Evolutionary conservation across 208 protist species (phyloP).

Genomic region (Leishmania gerbilli): DNA sequence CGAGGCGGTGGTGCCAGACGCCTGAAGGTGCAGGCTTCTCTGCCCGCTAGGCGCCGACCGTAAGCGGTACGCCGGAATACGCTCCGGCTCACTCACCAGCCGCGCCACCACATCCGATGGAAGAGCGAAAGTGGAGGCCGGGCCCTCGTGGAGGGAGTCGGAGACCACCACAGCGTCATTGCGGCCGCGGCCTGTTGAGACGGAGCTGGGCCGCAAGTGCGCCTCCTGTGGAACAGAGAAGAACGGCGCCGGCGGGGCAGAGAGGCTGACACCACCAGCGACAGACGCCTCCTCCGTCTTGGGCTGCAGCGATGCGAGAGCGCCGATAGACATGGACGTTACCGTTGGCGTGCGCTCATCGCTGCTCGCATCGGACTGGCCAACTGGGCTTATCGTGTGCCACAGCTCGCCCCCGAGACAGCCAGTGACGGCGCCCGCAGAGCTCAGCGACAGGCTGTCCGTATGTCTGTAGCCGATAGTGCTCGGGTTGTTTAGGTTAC

Average conservation of each 20-base stretch:
- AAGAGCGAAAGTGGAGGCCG: not conserved
- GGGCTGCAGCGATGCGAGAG: constrained; percentile 1
- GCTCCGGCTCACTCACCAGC: not conserved
- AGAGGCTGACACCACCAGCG: not conserved
- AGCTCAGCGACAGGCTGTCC: constrained; percentile 13
- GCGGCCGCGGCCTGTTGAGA: not conserved
- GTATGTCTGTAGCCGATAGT: not conserved
- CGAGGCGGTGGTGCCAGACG: not conserved
- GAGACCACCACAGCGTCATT: not conserved
- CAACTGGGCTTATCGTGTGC: constrained; percentile 20
- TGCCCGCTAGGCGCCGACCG: constrained; percentile 4
- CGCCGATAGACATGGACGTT: not conserved
- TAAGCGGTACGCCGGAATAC: not conserved
- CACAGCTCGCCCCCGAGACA: constrained; percentile 9
- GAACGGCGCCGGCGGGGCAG: not conserved
- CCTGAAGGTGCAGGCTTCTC: constrained; percentile 2
- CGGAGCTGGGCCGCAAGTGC: not conserved
- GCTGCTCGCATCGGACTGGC: constrained; percentile 3
- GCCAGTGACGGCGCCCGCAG: not conserved
- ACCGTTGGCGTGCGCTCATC: not conserved
- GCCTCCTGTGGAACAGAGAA: constrained; percentile 4
- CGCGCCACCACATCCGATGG: not conserved
- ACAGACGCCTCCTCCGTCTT: constrained; percentile 3
- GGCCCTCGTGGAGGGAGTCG: not conserved
- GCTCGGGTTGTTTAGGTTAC: not conserved